Evolutionary conservation across 805 yeast genomes (phyloP).

Genomic region (Lipomyces starkeyi): DNA sequence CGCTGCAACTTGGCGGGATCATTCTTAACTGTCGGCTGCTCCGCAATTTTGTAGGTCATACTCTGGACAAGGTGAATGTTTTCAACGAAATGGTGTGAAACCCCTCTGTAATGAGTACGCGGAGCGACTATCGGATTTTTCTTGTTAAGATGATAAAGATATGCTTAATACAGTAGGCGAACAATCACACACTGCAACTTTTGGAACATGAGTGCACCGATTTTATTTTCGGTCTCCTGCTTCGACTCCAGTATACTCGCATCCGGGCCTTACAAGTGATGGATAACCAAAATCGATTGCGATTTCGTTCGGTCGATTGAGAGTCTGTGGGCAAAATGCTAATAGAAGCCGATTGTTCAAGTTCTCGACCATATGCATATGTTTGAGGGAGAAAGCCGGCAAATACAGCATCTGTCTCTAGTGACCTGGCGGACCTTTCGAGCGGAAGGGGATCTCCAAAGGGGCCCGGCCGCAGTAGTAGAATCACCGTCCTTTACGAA

Average conservation of each 20-base stretch:
- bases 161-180: too few relatives aligned
- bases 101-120: slow-evolving; percentile 10
- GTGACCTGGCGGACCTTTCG: too few relatives aligned
- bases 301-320: too few relatives aligned
- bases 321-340: too few relatives aligned
- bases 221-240: slow-evolving; percentile 11
- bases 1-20: slow-evolving; percentile 19
- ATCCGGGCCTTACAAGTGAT: background rate
- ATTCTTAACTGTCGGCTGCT: background rate
- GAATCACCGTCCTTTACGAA: too few relatives aligned
- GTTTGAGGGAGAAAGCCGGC: too few relatives aligned
- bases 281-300: background rate
- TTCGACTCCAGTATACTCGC: slow-evolving; percentile 5
- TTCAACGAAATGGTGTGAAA: slow-evolving; percentile 29
- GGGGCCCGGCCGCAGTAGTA: too few relatives aligned
- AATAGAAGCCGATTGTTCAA: too few relatives aligned
- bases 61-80: slow-evolving; percentile 23
- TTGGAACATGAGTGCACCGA: slow-evolving; percentile 27
- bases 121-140: slow-evolving; percentile 22
- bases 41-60: slow-evolving; percentile 12
- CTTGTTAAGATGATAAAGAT: slow-evolving; percentile 31
- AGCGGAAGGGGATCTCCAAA: too few relatives aligned
- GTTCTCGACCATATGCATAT: too few relatives aligned
- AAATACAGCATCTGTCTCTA: too few relatives aligned
- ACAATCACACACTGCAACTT: too few relatives aligned